Evolutionary conservation across 164 flowering plant species (phyloP).

Genomic region (Umbilicus rupestris): DNA sequence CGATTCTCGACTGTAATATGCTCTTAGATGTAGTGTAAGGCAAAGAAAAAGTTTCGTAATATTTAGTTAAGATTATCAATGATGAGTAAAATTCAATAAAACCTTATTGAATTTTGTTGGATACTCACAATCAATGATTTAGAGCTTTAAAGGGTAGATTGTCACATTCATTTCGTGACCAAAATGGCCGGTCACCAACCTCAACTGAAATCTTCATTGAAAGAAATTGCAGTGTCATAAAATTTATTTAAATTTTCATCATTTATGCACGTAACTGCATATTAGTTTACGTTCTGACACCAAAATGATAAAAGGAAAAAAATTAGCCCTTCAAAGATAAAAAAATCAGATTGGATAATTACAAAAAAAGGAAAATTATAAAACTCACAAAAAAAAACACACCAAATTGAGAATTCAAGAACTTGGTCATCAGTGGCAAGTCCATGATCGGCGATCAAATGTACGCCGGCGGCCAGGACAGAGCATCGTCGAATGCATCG

Average conservation of each 20-base stretch:
- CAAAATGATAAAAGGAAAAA: not conserved
- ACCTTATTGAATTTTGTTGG: no score
- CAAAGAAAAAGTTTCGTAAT: no score
- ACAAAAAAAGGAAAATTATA: not conserved
- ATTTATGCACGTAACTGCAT: not conserved
- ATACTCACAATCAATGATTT: no score
- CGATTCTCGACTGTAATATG: no score
- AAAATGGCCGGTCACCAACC: not conserved
- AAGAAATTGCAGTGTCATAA: not conserved
- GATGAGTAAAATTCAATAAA: no score
- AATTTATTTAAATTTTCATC: not conserved
- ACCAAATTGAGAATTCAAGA: not conserved
- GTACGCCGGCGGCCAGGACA: not conserved
- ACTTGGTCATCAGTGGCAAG: not conserved
- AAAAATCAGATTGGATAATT: not conserved
- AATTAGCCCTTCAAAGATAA: not conserved
- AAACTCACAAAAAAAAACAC: not conserved
- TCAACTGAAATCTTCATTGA: not conserved
- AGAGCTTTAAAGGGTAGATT: no score
- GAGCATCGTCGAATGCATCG: not conserved
- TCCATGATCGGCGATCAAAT: not conserved
- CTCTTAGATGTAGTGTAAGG: no score
- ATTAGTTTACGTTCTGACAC: not conserved
- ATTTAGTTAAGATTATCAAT: no score
- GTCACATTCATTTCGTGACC: not conserved